phyloP scores from a whole-genome alignment of 352 stramenopile genomes.

The Pythium biforme region DNA sequence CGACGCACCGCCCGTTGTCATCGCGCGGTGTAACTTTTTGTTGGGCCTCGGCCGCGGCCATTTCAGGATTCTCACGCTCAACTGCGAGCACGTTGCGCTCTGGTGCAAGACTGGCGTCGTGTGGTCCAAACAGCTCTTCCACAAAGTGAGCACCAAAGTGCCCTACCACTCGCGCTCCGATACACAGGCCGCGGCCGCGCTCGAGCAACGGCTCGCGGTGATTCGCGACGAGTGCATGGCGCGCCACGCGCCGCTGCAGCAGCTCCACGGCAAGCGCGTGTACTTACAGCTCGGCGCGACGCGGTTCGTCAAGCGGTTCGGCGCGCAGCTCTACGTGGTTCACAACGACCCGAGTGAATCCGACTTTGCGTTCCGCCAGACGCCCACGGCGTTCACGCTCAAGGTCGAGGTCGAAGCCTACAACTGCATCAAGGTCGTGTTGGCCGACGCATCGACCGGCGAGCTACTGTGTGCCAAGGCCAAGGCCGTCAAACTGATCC shows the following conservation, averaged over 20 bases:
- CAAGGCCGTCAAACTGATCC: constrained; percentile 49
- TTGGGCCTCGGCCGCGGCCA: constrained; percentile 64
- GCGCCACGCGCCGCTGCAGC: constrained; percentile 36
- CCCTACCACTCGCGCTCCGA: constrained; percentile 45
- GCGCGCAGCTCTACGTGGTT: constrained; percentile 49
- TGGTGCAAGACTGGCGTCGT: constrained; percentile 77
- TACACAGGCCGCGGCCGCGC: constrained; percentile 26
- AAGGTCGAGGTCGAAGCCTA: constrained; percentile 38
- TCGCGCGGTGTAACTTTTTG: constrained; percentile 67
- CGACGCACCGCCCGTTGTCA: constrained; percentile 69
- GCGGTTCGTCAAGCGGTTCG: constrained; percentile 60
- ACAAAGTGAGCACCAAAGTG: constrained; percentile 44
- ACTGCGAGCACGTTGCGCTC: constrained; percentile 74
- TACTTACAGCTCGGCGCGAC: constrained; percentile 41
- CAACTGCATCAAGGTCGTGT: constrained; percentile 56
- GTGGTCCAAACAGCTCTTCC: constrained; percentile 75
- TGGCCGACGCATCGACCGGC: constrained; percentile 41
- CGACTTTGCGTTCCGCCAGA: constrained; percentile 61
- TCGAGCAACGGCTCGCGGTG: constrained; percentile 36
- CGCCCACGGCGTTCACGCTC: constrained; percentile 51
- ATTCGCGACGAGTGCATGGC: constrained; percentile 34
- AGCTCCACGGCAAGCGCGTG: constrained; percentile 44
- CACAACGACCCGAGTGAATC: constrained; percentile 57
- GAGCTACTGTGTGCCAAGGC: constrained; percentile 55
- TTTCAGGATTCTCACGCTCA: constrained; percentile 67